Base-by-base conservation (phyloP, 306 rosid species). In the Sechiopsis laciniata region DNA sequence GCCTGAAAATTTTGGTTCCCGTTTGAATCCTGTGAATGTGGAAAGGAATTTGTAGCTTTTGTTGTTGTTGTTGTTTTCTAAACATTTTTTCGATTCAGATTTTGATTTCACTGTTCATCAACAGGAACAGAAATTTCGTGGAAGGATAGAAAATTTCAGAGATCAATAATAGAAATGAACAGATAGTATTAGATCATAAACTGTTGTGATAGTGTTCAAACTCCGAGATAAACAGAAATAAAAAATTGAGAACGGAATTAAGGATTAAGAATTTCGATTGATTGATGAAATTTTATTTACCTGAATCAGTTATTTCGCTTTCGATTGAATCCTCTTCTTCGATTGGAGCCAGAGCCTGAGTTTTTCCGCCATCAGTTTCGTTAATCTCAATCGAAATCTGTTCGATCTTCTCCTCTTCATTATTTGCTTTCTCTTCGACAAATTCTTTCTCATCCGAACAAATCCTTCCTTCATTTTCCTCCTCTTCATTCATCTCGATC, bases 291-390 rank as follows among this genome's bases (percentile, higher is more conserved):
- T 42, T 42, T 42, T 42, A 79, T 56, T 82, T 78, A 92, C 98
- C 98, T 88, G 98, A 83, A 83, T 93, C 97, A 60, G 97, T 94
- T 52, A 90, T 80, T 62, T 89, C 98, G 69, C 98, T 84, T 32
- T 80, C 83, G 0, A 91, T 88, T 0, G 91, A 91, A 50, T 86
- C 97, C 29, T 84, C 86, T 37, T 86, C 96, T 48, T 89, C 93
- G 26, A 69, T 50, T 14, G 20, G 42, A 1, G 26, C 76, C 19
- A 73, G 48, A 14, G 75, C 92, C 7, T 73, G 92, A 10, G 57
- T 80, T 8, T 64, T 86, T 0, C 76, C 81, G 74, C 61, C 79
- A 1, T 75, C 83, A 73, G 78, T 79, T 75, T 45, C 85, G 40
- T 70, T 53, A 54, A 35, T 78, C 8, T 82, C 83, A 69, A 21